Conservation (phyloP, 2,329 filamentous ascomycete species). For the Monascus ruber region DNA sequence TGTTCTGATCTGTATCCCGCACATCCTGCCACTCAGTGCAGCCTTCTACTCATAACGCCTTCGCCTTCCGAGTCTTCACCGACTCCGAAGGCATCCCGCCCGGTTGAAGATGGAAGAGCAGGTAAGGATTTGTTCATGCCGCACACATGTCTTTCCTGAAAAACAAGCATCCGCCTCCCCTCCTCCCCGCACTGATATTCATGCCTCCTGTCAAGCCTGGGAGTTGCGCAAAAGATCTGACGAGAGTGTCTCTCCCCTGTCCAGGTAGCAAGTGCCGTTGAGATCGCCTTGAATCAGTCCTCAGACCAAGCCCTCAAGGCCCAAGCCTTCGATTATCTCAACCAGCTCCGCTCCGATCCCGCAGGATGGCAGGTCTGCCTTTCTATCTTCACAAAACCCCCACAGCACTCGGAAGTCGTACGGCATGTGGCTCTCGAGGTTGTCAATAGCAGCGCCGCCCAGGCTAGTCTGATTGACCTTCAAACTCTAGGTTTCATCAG, state of each 20-base stretch:
- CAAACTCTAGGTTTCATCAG: conserved; percentile 65
- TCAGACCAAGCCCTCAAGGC: conserved; percentile 63
- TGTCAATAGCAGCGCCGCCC: conserved; percentile 72
- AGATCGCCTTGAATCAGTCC: conserved; percentile 77
- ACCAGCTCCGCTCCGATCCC: conserved; percentile 67
- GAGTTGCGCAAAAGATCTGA: neutral
- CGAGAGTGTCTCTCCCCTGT: neutral
- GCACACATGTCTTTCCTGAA: conserved; percentile 1
- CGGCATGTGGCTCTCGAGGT: conserved; percentile 84
- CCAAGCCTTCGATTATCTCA: conserved; percentile 56
- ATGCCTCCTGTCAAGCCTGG: no score
- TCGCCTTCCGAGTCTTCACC: conserved; percentile 11
- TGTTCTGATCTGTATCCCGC: no score
- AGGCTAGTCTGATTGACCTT: conserved; percentile 63
- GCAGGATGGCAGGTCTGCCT: conserved; percentile 87
- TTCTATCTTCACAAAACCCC: conserved; percentile 68
- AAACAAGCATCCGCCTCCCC: conserved; percentile 1
- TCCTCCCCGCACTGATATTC: neutral
- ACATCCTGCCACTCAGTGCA: no score
- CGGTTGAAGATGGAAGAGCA: conserved; percentile 36
- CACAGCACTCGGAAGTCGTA: conserved; percentile 67
- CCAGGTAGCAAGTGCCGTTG: conserved; percentile 90
- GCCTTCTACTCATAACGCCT: neutral
- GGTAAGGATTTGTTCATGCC: conserved; percentile 16
- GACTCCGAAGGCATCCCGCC: conserved; percentile 23